Conservation (phyloP, 768 basidiomycete species). For the Mycena metata region DNA sequence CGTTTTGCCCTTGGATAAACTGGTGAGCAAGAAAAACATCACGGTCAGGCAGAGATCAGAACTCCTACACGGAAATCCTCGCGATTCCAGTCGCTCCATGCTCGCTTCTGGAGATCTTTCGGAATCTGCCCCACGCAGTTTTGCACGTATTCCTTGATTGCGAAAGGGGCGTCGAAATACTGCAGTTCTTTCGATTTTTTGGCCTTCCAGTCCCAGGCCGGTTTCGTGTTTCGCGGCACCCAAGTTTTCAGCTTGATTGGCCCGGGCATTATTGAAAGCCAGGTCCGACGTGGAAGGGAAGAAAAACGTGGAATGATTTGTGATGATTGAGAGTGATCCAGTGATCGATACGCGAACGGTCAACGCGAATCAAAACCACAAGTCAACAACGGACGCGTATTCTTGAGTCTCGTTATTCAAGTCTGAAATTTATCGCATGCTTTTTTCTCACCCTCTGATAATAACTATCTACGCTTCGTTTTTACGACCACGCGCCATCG, state of each 20-base stretch:
- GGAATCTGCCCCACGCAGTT: conserved; percentile 20
- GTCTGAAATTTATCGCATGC: too few species aligned
- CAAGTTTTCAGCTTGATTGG: conserved; percentile 19
- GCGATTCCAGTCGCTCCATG: conserved; percentile 4
- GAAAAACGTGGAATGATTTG: background rate
- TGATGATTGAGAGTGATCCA: background rate
- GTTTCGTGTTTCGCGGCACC: conserved; percentile 21
- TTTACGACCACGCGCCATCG: too few species aligned
- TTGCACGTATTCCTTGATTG: conserved; percentile 25
- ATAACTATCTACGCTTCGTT: too few species aligned
- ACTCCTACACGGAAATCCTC: conserved; percentile 15
- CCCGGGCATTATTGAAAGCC: background rate
- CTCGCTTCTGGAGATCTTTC: conserved; percentile 7
- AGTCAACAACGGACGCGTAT: too few species aligned
- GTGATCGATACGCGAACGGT: too few species aligned
- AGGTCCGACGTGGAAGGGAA: background rate
- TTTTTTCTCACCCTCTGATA: too few species aligned
- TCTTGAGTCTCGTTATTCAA: too few species aligned
- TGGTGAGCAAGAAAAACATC: background rate
- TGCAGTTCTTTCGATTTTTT: background rate
- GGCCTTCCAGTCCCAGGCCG: conserved; percentile 23
- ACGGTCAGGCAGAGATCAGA: too few species aligned
- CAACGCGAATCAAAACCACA: too few species aligned
- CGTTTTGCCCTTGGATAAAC: background rate
- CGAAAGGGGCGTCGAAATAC: conserved; percentile 13